Evolutionary conservation across 805 yeast species (phyloP).

Genomic region (Yarrowia divulgata): DNA sequence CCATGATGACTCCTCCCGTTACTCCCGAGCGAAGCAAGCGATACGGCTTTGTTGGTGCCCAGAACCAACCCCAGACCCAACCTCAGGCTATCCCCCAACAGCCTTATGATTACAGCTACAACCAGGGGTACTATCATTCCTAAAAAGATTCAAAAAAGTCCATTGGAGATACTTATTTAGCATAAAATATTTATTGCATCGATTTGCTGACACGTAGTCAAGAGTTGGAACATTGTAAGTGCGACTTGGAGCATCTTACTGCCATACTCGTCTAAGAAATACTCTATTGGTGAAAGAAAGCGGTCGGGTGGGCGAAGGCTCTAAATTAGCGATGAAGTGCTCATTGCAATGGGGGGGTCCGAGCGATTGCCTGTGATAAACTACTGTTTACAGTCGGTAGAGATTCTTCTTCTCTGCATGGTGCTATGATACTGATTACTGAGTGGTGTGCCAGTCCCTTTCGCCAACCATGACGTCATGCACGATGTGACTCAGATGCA

Average conservation of each 20-base stretch:
- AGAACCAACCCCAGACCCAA: constrained; percentile 18
- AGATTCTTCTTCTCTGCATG: background rate
- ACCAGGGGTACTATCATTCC: constrained; percentile 25
- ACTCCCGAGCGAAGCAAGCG: constrained; percentile 36
- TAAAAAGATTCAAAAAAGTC: constrained; percentile 11
- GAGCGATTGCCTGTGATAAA: background rate
- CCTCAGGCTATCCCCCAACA: constrained; percentile 12
- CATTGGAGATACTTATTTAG: constrained; percentile 30
- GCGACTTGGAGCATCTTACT: no score
- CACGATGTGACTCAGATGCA: constrained; percentile 17
- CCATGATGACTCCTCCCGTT: constrained; percentile 34
- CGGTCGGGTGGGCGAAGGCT: background rate
- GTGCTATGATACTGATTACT: background rate
- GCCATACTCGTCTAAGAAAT: constrained; percentile 1
- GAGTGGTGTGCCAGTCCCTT: background rate
- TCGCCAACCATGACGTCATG: constrained; percentile 3
- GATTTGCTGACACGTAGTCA: background rate
- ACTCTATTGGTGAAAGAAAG: background rate
- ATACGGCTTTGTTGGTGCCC: constrained; percentile 29
- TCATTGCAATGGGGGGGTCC: background rate
- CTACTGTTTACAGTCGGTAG: background rate
- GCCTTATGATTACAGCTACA: constrained; percentile 20
- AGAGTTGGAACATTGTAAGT: no score
- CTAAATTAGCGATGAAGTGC: background rate
- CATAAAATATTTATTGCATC: constrained; percentile 36